phyloP scores from a whole-genome alignment of 192 early-diverging fungal species.

The Geosiphon pyriformis region DNA sequence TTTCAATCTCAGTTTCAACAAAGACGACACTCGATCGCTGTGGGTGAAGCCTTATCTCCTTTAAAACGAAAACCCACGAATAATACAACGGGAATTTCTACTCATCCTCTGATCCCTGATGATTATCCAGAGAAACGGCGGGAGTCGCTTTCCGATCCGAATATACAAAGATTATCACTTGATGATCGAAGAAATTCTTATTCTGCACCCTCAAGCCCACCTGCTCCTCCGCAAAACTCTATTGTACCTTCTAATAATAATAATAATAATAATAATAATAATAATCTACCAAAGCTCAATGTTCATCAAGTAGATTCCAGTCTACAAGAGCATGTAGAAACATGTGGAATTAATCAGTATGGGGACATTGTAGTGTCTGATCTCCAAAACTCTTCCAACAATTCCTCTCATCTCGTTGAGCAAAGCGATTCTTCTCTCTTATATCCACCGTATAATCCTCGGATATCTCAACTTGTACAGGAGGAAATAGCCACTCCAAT shows the following conservation, averaged over 20 bases:
- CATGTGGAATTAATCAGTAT: slow-evolving; percentile 8
- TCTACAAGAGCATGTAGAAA: slow-evolving; percentile 12
- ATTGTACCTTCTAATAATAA: neutral
- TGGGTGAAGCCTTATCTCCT: slow-evolving; percentile 18
- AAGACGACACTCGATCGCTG: slow-evolving; percentile 23
- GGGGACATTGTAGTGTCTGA: slow-evolving; percentile 9
- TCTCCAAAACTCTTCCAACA: neutral
- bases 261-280: slow-evolving; percentile 25
- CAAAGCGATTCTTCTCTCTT: slow-evolving; percentile 12
- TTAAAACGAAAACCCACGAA: slow-evolving; percentile 16
- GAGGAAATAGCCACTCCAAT: slow-evolving; percentile 24
- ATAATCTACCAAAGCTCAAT: slow-evolving; percentile 28
- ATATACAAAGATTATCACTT: slow-evolving; percentile 19
- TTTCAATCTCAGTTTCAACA: slow-evolving; percentile 23
- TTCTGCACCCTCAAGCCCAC: slow-evolving; percentile 42
- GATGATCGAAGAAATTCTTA: slow-evolving; percentile 37
- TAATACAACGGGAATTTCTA: neutral
- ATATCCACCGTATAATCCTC: slow-evolving; percentile 14
- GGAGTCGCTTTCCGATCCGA: slow-evolving; percentile 26
- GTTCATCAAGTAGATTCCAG: slow-evolving; percentile 2
- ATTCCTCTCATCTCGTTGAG: slow-evolving; percentile 12
- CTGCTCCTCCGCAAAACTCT: slow-evolving; percentile 29
- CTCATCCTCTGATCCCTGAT: slow-evolving; percentile 24
- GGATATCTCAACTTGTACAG: slow-evolving; percentile 26
- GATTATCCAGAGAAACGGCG: slow-evolving; percentile 26